phyloP scores from a whole-genome alignment of 2,329 filamentous ascomycete species.

The Nemania bipapillata region DNA sequence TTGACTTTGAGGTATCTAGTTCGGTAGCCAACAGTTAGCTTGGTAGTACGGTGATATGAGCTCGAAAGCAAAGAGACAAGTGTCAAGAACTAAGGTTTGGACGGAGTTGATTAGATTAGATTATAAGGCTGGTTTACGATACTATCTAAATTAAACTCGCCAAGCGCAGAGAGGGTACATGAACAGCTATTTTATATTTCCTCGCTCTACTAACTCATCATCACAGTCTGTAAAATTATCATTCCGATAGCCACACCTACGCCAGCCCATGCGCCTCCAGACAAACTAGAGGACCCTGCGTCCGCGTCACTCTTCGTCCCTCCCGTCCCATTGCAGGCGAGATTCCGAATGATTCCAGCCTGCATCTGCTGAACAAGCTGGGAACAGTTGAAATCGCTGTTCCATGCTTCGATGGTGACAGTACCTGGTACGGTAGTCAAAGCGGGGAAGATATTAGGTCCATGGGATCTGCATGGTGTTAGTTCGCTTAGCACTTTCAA shows the following conservation, averaged over 20 bases:
- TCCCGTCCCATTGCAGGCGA: constrained; percentile 14
- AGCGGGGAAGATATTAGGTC: constrained; percentile 11
- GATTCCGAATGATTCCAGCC: not conserved
- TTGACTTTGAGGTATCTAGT: too few species aligned
- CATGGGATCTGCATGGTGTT: not conserved
- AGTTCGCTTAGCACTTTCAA: not conserved
- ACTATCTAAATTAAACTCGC: too few species aligned
- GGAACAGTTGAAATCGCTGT: constrained; percentile 16
- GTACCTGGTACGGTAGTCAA: constrained; percentile 7
- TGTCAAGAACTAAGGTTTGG: too few species aligned
- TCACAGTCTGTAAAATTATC: not conserved
- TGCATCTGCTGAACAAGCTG: constrained; percentile 1
- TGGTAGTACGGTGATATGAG: too few species aligned
- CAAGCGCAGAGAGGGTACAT: too few species aligned
- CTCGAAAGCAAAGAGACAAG: too few species aligned
- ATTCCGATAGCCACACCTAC: not conserved
- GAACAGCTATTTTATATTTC: too few species aligned
- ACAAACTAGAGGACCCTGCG: not conserved
- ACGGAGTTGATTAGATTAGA: too few species aligned
- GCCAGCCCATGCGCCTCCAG: not conserved
- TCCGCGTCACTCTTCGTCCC: not conserved
- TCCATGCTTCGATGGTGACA: constrained; percentile 8
- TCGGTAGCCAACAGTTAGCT: too few species aligned
- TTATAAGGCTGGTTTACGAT: too few species aligned
- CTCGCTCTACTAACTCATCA: not conserved